Evolutionary conservation across 2,329 filamentous ascomycete genomes (phyloP).

Genomic region (Botrytis fabae): DNA sequence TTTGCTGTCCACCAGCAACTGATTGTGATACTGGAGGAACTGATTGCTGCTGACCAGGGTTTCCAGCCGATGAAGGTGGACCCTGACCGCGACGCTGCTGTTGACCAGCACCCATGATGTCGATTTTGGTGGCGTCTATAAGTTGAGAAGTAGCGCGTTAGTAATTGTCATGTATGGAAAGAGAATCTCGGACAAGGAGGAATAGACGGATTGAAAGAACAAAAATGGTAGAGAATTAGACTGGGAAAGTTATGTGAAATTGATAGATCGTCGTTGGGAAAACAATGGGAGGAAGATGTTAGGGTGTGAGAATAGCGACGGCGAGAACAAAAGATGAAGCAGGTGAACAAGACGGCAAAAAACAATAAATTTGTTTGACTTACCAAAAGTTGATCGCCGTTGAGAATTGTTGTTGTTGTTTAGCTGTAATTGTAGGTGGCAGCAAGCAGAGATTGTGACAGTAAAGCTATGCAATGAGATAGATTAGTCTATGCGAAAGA

Average conservation of each 20-base stretch:
- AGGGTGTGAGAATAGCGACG: background rate
- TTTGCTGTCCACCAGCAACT: background rate
- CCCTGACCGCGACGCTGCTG: background rate
- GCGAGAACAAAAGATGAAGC: background rate
- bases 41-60: conserved; percentile 3
- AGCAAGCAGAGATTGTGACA: background rate
- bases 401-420: background rate
- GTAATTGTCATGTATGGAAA: background rate
- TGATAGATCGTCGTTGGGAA: background rate
- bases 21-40: background rate
- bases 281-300: background rate
- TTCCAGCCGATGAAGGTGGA: background rate
- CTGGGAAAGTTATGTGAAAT: background rate
- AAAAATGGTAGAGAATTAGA: background rate
- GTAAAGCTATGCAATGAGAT: background rate
- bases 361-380: background rate
- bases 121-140: background rate
- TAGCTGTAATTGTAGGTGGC: background rate
- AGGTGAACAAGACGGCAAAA: background rate
- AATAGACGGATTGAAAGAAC: background rate
- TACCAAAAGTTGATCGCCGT: conserved; percentile 12
- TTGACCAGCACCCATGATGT: conserved; percentile 18
- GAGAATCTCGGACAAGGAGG: background rate
- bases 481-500: background rate
- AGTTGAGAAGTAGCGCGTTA: background rate